These are phyloP conservation scores for Elaeagnus macrophylla DNA, from an alignment of 306 rosid species.

Conservation along the genomic window DNA sequence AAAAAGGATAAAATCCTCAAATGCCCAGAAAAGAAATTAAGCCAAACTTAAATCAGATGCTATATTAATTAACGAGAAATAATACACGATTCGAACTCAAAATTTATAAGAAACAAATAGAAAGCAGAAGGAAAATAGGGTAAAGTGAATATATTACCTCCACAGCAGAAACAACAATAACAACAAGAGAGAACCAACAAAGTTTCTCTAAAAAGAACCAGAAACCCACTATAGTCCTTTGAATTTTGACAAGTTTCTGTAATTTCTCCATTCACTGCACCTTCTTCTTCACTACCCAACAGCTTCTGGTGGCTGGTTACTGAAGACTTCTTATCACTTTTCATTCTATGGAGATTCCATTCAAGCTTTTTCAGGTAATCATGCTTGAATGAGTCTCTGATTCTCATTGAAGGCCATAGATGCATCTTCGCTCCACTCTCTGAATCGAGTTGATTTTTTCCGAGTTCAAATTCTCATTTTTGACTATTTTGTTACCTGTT, in stretches of 20 bases:
- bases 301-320: slow-evolving; percentile 16
- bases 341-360: slow-evolving; percentile 33
- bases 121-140: not conserved
- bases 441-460: not conserved
- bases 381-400: slow-evolving; percentile 35
- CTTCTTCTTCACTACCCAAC: slow-evolving; percentile 13
- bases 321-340: slow-evolving; percentile 13
- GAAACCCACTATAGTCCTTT: not conserved
- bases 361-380: slow-evolving; percentile 29
- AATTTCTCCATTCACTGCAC: not conserved
- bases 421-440: slow-evolving; percentile 20
- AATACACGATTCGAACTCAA: no score
- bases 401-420: slow-evolving; percentile 36
- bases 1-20: no score
- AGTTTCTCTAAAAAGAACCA: slow-evolving; percentile 1
- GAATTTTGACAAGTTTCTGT: not conserved
- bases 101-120: not conserved
- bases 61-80: no score
- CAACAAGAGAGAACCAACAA: slow-evolving; percentile 23
- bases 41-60: no score
- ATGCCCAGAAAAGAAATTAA: no score
- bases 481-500: no score
- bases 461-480: not conserved
- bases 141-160: slow-evolving; percentile 18
- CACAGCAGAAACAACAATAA: slow-evolving; percentile 28